Evolutionary conservation across 1,139 yeast genomes (phyloP).

Genomic region (Yamadazyma dendronema): DNA sequence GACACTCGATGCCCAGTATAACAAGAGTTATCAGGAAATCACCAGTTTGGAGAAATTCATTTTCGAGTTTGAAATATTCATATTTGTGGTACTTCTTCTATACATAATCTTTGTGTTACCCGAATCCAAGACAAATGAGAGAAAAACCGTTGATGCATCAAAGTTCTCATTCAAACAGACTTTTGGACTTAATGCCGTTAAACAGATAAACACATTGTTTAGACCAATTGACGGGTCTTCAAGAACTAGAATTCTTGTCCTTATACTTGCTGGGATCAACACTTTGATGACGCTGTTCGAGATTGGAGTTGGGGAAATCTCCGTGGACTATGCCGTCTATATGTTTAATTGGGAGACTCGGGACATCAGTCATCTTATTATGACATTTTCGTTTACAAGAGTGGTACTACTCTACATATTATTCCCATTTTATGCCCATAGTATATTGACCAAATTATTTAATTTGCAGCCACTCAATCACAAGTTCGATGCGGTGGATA

Average conservation of each 20-base stretch:
- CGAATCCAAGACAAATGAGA: constrained; percentile 52
- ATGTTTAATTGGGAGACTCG: constrained; percentile 58
- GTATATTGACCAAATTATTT: constrained; percentile 29
- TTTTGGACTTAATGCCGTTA: constrained; percentile 25
- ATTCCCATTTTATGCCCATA: constrained; percentile 32
- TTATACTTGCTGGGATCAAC: constrained; percentile 28
- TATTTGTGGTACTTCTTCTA: constrained; percentile 24
- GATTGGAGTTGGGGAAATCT: constrained; percentile 44
- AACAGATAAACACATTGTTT: constrained; percentile 1
- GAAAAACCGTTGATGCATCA: neutral
- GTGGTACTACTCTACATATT: constrained; percentile 33
- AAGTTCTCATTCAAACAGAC: constrained; percentile 30
- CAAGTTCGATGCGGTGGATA: constrained; percentile 57
- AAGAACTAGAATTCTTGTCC: neutral
- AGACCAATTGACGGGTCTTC: neutral
- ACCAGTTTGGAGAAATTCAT: constrained; percentile 26
- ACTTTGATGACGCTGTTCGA: constrained; percentile 5
- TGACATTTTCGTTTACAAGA: constrained; percentile 48
- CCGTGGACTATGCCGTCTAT: constrained; percentile 58
- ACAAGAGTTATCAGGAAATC: constrained; percentile 8
- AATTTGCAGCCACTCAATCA: constrained; percentile 27
- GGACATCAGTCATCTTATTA: constrained; percentile 58
- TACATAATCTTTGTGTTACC: constrained; percentile 44
- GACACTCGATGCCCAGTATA: neutral
- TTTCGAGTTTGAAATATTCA: constrained; percentile 27